Percentiles rank a stretch among this genome's conserved stretches.
phyloP scores from a whole-genome alignment of 1,284 basidiomycete genomes.

The Cutaneotrichosporon sp. region DNA sequence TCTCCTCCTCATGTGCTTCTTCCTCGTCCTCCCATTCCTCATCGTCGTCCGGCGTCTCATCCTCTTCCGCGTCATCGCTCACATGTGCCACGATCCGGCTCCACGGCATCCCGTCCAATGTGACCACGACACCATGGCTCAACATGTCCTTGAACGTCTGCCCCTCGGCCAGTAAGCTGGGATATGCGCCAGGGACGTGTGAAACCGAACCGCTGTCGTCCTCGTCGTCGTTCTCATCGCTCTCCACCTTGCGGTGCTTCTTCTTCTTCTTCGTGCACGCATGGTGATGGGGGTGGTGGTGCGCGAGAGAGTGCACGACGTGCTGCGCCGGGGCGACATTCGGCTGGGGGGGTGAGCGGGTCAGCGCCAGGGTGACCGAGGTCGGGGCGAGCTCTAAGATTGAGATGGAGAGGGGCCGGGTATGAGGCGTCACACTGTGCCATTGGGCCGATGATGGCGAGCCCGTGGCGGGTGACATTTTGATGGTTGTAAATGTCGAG shows the following conservation, averaged over 20 bases:
- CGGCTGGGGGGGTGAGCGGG: slow-evolving; percentile 33
- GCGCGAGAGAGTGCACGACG: slow-evolving; percentile 21
- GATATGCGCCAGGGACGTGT: slow-evolving; percentile 20
- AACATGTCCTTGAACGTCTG: slow-evolving; percentile 52
- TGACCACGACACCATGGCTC: slow-evolving; percentile 51
- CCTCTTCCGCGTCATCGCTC: slow-evolving; percentile 42
- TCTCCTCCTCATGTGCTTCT: slow-evolving; percentile 19
- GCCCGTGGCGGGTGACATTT: slow-evolving; percentile 27
- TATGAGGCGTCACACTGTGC: slow-evolving; percentile 50
- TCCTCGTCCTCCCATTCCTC: slow-evolving; percentile 28
- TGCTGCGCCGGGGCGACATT: slow-evolving; percentile 23
- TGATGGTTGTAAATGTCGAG: background rate
- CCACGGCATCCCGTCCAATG: slow-evolving; percentile 52
- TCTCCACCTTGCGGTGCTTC: slow-evolving; percentile 19
- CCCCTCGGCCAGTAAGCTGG: slow-evolving; percentile 19
- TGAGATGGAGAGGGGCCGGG: slow-evolving; percentile 49
- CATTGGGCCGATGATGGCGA: slow-evolving; percentile 40
- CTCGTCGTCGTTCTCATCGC: slow-evolving; percentile 42
- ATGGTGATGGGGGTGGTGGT: slow-evolving; percentile 13
- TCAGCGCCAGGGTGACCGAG: slow-evolving; percentile 50
- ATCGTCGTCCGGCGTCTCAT: slow-evolving; percentile 20
- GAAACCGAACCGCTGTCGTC: slow-evolving; percentile 22
- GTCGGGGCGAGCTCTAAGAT: slow-evolving; percentile 53
- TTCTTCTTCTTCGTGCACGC: slow-evolving; percentile 24
- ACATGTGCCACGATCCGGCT: slow-evolving; percentile 52